These are phyloP conservation scores for Trichoderma aggressivum DNA, from an alignment of 2,329 filamentous ascomycete genomes.

Conservation along the genomic window DNA sequence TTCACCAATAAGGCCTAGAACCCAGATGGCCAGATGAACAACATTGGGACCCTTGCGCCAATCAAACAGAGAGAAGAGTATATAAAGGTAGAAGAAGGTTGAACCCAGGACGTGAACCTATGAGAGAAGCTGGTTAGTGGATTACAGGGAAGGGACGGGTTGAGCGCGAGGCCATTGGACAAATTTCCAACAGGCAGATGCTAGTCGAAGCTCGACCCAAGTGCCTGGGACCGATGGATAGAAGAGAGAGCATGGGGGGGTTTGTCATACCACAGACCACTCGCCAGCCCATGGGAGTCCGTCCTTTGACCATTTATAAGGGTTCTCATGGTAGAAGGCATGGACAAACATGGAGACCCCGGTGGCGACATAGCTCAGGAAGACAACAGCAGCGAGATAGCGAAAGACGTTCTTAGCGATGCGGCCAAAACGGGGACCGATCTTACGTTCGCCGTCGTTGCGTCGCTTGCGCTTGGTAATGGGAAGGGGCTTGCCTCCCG, in stretches of 20 bases:
- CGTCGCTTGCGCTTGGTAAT: conserved; percentile 56
- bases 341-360: conserved; percentile 70
- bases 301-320: conserved; percentile 37
- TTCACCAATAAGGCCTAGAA: conserved; percentile 69
- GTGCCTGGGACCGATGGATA: background rate
- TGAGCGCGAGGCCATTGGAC: background rate
- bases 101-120: conserved; percentile 83
- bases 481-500: conserved; percentile 85
- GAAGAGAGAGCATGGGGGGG: background rate
- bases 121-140: background rate
- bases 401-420: conserved; percentile 69
- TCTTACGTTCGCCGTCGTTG: conserved; percentile 43
- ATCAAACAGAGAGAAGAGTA: conserved; percentile 83
- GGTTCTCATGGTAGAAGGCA: conserved; percentile 53
- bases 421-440: conserved; percentile 57
- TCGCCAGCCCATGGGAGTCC: conserved; percentile 72
- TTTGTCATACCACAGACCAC: conserved; percentile 64
- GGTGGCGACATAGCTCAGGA: conserved; percentile 73
- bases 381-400: conserved; percentile 66
- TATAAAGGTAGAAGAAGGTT: conserved; percentile 81
- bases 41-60: conserved; percentile 75
- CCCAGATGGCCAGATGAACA: conserved; percentile 79
- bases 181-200: background rate
- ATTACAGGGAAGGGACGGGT: background rate
- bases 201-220: background rate